Conservation (phyloP, 208 protist species). For the Crithidia mellificae region DNA sequence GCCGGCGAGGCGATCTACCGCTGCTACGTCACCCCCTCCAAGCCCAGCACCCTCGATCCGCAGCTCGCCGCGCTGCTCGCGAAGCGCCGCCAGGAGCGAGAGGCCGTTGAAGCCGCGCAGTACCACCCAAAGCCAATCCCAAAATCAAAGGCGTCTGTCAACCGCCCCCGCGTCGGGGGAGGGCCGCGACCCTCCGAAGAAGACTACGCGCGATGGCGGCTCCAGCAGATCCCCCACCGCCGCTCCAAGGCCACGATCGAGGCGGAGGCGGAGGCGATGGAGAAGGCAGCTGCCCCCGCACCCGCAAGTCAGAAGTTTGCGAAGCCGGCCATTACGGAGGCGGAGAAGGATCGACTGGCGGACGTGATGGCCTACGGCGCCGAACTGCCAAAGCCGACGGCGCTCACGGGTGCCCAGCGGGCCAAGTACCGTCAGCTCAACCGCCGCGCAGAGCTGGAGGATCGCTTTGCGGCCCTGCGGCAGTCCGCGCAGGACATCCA, state of each 20-base stretch:
- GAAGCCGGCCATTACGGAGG: conserved; percentile 57
- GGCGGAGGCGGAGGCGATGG: conserved; percentile 37
- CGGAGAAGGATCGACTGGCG: conserved; percentile 82
- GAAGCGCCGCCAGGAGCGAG: conserved; percentile 56
- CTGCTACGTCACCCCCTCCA: conserved; percentile 74
- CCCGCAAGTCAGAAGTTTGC: conserved; percentile 31
- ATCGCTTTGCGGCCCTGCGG: conserved; percentile 62
- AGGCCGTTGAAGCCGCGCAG: conserved; percentile 62
- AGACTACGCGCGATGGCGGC: conserved; percentile 63
- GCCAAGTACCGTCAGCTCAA: conserved; percentile 56
- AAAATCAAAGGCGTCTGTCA: conserved; percentile 76
- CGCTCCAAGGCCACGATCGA: conserved; percentile 59
- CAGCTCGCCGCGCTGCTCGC: conserved; percentile 64
- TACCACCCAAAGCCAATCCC: conserved; percentile 75
- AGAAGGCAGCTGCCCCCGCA: conserved; percentile 24
- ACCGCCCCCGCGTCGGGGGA: conserved; percentile 62
- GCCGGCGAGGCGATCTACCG: conserved; percentile 88
- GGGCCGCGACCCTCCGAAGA: conserved; percentile 44
- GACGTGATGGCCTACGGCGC: conserved; percentile 82
- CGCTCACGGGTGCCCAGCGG: conserved; percentile 70
- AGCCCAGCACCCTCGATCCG: conserved; percentile 82
- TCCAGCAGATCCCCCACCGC: conserved; percentile 69
- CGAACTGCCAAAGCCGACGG: conserved; percentile 55
- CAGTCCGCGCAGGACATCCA: conserved; percentile 46
- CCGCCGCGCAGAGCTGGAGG: conserved; percentile 52